Percentiles rank a stretch among this genome's conserved stretches.
Conservation (phyloP, 768 basidiomycete genomes). For the Auriscalpium orientale region DNA sequence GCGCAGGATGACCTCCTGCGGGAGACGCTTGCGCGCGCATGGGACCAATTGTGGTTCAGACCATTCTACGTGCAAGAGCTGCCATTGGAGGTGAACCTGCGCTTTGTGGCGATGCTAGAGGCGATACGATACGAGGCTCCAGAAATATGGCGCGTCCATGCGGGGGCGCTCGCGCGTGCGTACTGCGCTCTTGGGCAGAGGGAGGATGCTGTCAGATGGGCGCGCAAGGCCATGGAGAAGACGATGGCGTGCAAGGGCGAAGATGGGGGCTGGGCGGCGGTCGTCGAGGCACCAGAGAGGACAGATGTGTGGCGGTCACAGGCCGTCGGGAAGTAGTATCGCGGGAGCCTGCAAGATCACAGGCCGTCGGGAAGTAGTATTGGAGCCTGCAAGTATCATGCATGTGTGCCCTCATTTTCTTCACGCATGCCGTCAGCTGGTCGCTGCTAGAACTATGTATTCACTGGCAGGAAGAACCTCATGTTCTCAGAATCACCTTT, state of each 20-base stretch:
- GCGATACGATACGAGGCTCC: conserved; percentile 1
- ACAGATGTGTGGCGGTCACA: background rate
- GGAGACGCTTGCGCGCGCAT: conserved; percentile 1
- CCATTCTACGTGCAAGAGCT: background rate
- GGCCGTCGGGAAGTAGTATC: too few relatives aligned
- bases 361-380: background rate
- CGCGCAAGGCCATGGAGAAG: conserved; percentile 5
- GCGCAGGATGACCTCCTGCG: conserved; percentile 6
- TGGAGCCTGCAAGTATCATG: too few relatives aligned
- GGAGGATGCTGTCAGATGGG: conserved; percentile 4
- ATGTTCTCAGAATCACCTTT: too few relatives aligned
- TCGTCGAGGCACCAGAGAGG: conserved; percentile 4
- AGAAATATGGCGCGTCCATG: conserved; percentile 4
- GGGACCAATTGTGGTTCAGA: background rate
- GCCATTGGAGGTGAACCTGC: background rate
- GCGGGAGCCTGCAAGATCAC: too few relatives aligned
- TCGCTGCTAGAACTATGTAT: too few relatives aligned
- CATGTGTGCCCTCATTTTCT: too few relatives aligned
- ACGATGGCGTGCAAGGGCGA: conserved; percentile 4
- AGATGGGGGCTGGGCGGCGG: conserved; percentile 10
- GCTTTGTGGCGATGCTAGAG: background rate
- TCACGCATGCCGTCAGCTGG: too few relatives aligned
- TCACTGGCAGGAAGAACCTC: too few relatives aligned
- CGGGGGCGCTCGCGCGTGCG: conserved; percentile 1
- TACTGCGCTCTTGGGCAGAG: background rate